Conservation (phyloP, 2,329 filamentous ascomycete genomes). For the Ophiosphaerella korrae region DNA sequence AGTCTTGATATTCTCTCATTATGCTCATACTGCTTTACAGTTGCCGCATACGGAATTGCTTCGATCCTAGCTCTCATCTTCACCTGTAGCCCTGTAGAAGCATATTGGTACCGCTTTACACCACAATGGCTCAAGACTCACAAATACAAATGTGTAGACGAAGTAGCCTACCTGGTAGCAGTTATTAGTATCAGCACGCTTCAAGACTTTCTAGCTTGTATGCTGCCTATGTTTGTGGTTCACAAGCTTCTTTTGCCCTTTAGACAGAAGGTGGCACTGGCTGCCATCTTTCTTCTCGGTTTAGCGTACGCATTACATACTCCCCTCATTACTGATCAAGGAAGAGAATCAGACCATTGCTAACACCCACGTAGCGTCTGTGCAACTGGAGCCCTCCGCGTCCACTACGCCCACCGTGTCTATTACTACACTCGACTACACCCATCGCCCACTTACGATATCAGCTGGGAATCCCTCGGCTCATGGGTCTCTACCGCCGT, state of each 20-base stretch:
- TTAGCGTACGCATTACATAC: slow-evolving; percentile 15
- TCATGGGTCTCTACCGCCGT: slow-evolving; percentile 11
- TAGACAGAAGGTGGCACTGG: slow-evolving; percentile 16
- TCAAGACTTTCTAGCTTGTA: slow-evolving; percentile 21
- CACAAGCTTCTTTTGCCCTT: slow-evolving; percentile 17
- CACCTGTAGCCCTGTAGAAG: slow-evolving; percentile 18
- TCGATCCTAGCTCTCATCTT: slow-evolving; percentile 15
- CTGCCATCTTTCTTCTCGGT: slow-evolving; percentile 11
- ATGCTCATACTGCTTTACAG: not conserved
- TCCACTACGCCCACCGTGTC: slow-evolving; percentile 9
- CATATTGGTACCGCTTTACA: slow-evolving; percentile 22
- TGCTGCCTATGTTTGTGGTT: slow-evolving; percentile 19
- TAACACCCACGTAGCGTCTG: slow-evolving; percentile 6
- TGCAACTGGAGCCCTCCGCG: slow-evolving; percentile 10
- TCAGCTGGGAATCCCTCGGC: slow-evolving; percentile 12
- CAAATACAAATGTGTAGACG: slow-evolving; percentile 17
- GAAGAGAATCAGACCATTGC: not conserved
- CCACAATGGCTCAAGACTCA: slow-evolving; percentile 12
- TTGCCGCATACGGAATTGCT: slow-evolving; percentile 14
- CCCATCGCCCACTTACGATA: slow-evolving; percentile 13
- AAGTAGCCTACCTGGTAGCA: slow-evolving; percentile 12
- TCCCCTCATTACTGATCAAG: not conserved
- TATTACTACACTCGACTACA: slow-evolving; percentile 12
- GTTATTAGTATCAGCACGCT: slow-evolving; percentile 14
- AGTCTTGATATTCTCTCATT: not conserved